Conservation (phyloP, 1,284 basidiomycete species). For the Earliella scabrosa region DNA sequence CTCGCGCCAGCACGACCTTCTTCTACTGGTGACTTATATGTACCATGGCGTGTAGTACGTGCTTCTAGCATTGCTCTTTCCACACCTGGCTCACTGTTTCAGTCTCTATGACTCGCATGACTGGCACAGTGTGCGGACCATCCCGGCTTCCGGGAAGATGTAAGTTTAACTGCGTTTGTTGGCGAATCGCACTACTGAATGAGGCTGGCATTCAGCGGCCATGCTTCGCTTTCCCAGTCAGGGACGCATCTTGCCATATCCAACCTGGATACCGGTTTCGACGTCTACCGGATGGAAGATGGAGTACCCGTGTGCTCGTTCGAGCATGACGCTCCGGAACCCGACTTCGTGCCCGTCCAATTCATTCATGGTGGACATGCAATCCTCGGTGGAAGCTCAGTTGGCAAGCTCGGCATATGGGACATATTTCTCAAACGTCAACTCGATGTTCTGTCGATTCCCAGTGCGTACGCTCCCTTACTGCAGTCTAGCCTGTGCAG, state of each 20-base stretch:
- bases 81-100: neutral
- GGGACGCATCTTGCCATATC: too few relatives aligned
- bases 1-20: too few relatives aligned
- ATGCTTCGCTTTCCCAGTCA: neutral
- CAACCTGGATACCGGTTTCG: too few relatives aligned
- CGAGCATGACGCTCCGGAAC: neutral
- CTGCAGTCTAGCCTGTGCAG: too few relatives aligned
- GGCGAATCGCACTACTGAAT: too few relatives aligned
- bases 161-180: too few relatives aligned
- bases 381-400: neutral
- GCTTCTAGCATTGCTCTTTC: neutral
- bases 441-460: too few relatives aligned
- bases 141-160: neutral
- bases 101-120: neutral
- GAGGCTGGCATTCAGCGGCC: neutral
- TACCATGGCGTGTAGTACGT: neutral
- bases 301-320: neutral
- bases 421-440: too few relatives aligned
- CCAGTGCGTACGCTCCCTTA: too few relatives aligned
- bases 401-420: neutral
- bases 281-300: neutral
- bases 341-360: neutral
- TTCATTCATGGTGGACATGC: neutral
- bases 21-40: too few relatives aligned
- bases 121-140: neutral